phyloP scores from a whole-genome alignment of 2,329 filamentous ascomycete species.

The Blumeria hordei region DNA sequence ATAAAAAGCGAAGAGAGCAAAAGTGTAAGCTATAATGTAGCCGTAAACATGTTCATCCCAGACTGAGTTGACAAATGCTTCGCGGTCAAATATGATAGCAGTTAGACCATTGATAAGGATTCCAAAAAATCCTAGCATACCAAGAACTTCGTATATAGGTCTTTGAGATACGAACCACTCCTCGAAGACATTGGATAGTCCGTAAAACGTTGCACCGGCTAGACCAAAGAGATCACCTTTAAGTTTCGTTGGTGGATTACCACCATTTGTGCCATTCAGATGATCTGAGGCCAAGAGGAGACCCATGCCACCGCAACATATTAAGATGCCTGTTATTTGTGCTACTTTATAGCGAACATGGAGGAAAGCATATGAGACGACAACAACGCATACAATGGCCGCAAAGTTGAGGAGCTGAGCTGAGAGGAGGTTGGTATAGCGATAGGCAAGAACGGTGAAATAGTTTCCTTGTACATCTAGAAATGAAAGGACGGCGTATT shows the following conservation, averaged over 20 bases:
- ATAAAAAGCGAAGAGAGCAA: constrained; percentile 70
- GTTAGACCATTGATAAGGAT: constrained; percentile 80
- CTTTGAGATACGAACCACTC: constrained; percentile 78
- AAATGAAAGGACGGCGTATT: constrained; percentile 79
- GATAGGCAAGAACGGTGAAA: constrained; percentile 86
- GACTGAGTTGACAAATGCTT: constrained; percentile 36
- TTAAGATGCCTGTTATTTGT: constrained; percentile 65
- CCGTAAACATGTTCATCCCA: constrained; percentile 48
- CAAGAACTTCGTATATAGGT: constrained; percentile 80
- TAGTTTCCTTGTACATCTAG: constrained; percentile 94
- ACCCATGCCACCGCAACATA: constrained; percentile 78
- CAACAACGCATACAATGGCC: constrained; percentile 82
- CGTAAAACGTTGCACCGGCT: constrained; percentile 74
- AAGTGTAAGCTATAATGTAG: constrained; percentile 74
- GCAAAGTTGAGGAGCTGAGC: constrained; percentile 97
- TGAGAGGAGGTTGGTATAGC: constrained; percentile 18
- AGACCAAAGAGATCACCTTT: constrained; percentile 89
- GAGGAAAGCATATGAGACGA: constrained; percentile 61
- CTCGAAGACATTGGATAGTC: constrained; percentile 72
- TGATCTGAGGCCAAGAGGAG: constrained; percentile 72
- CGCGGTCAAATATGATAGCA: constrained; percentile 74
- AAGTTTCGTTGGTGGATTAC: constrained; percentile 42
- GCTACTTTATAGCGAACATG: constrained; percentile 71
- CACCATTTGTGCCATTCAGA: constrained; percentile 50
- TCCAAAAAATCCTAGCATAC: constrained; percentile 71